phyloP scores from a whole-genome alignment of 2,329 filamentous ascomycete genomes.

The Plenodomus tracheiphilus region DNA sequence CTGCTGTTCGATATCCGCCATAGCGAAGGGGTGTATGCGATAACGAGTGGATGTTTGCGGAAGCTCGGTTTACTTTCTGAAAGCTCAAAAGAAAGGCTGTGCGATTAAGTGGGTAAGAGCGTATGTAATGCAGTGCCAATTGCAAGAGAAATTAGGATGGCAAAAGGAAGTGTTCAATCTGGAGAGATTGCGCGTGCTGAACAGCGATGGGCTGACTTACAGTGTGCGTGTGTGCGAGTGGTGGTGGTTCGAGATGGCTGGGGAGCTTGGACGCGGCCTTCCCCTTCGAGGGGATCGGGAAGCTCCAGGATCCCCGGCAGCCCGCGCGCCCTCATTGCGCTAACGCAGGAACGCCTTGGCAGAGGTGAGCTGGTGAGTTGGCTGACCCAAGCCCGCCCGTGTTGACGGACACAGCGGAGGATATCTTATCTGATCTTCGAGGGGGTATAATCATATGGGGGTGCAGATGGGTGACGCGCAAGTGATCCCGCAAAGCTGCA shows the following conservation, averaged over 20 bases:
- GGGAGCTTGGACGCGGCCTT: background rate
- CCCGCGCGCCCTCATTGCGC: conserved; percentile 6
- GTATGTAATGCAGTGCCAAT: background rate
- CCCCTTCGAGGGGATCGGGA: no score
- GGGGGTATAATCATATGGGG: no score
- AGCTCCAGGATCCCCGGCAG: no score
- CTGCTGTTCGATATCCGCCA: conserved; percentile 38
- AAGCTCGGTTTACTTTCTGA: background rate
- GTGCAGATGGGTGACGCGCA: no score
- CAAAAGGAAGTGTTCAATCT: no score
- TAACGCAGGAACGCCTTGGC: conserved; percentile 15
- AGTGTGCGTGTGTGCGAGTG: conserved; percentile 1
- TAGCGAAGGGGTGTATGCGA: conserved; percentile 6
- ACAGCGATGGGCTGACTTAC: background rate
- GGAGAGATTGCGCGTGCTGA: background rate
- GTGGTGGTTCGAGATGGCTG: background rate
- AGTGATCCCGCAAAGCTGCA: no score
- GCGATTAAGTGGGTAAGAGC: background rate
- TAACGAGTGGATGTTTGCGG: background rate
- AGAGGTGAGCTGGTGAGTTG: background rate
- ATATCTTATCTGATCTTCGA: no score
- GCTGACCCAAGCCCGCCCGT: background rate
- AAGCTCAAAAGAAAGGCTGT: background rate
- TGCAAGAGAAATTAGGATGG: background rate
- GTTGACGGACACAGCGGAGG: background rate